Evolutionary conservation across 495 filamentous ascomycete species (phyloP), one percentile per base, ranked within the genome.

Genomic region (Lasiosphaeria hispida): DNA sequence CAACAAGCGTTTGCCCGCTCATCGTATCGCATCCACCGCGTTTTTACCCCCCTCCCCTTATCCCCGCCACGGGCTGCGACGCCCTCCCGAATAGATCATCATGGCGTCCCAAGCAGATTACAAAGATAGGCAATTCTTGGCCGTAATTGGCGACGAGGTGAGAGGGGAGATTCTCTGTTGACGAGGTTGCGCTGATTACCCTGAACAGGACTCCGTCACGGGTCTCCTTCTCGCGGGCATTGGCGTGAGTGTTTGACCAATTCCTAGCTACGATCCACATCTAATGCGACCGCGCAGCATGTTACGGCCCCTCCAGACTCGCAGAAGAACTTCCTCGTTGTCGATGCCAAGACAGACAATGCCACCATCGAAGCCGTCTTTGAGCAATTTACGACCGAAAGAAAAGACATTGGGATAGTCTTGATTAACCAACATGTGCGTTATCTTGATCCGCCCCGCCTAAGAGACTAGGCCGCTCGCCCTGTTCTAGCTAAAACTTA

Each of bases 141-240:
- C 94, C 48, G 92, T 97, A 33, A 97, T 99, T 65, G 93, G 92
- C 37, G 95, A 99, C 75, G 94, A 97, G 86, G 94, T 95, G 70
- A 73, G 72, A 84, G 85, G 92, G 9, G 38, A 30, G 23, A 52
- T 19, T 17, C 56, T 14, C 11, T 38, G 38, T 2, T 17, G 17
- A 14, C 36, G 19, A 57, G 33, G 36, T 35, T 52, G 39, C 13
- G 35, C 43, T 55, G 58, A 56, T 43, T 48, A 30, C 23, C 15
- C 9, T 33, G 37, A 56, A 23, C 63, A 87, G 88, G 94, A 96
- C 72, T 95, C 94, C 35, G 90, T 97, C 47, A 97, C 95, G 23
- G 94, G 94, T 37, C 78, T 97, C 56, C 83, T 99, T 13, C 86
- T 97, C 52, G 95, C 94, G 45, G 94, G 94, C 52, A 89, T 99